Evolutionary conservation across 257 asterid species (phyloP).

Genomic region (Craterostigma plantagineum): DNA sequence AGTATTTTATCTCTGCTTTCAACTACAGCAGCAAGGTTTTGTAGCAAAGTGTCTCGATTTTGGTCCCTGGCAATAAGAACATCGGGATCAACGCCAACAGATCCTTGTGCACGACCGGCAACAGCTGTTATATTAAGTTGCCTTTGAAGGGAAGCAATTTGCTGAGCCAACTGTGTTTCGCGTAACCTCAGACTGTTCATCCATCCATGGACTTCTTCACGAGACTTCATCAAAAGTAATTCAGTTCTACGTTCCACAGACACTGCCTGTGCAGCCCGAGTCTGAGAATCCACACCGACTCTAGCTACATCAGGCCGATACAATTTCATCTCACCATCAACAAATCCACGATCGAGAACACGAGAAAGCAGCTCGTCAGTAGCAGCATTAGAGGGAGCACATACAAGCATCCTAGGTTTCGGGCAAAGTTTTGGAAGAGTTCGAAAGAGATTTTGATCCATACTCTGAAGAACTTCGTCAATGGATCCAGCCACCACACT

Average conservation of each 20-base stretch:
- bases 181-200: constrained; percentile 68
- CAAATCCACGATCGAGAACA: constrained; percentile 95
- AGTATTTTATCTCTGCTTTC: constrained; percentile 79
- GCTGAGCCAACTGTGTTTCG: constrained; percentile 71
- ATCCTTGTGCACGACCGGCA: constrained; percentile 80
- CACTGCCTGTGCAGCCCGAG: constrained; percentile 96
- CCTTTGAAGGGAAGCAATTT: constrained; percentile 73
- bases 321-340: constrained; percentile 97
- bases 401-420: constrained; percentile 97
- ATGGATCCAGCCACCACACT: constrained; percentile 69
- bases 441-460: constrained; percentile 94
- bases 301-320: constrained; percentile 96
- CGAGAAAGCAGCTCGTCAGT: constrained; percentile 94
- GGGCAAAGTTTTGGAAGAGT: constrained; percentile 98
- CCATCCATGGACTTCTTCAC: constrained; percentile 81
- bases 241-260: constrained; percentile 98
- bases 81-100: constrained; percentile 98
- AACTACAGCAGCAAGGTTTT: constrained; percentile 82
- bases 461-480: constrained; percentile 93
- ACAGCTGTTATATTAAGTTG: constrained; percentile 69
- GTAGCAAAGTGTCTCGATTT: constrained; percentile 71
- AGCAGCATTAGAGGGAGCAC: constrained; percentile 99
- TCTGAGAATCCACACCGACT: constrained; percentile 97
- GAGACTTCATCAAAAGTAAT: constrained; percentile 59
- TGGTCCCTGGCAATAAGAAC: constrained; percentile 86